These are phyloP conservation scores for Fonticula alba DNA, from an alignment of 78 protist species.

Conservation along the genomic window DNA sequence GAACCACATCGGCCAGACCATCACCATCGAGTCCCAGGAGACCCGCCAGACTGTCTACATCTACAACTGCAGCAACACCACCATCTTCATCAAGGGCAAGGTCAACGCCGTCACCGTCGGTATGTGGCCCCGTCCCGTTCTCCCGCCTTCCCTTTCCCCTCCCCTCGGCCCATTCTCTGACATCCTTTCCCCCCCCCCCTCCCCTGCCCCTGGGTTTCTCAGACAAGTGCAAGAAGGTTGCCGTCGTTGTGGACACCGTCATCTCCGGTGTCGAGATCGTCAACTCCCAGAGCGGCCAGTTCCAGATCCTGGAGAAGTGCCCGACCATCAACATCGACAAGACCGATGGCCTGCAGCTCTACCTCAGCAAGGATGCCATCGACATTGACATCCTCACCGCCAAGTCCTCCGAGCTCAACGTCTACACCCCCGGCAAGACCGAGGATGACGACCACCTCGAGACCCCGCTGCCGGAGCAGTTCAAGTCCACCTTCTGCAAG, in stretches of 20 bases:
- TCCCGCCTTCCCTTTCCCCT: neutral
- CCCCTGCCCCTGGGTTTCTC: no score
- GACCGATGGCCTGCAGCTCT: constrained; percentile 40
- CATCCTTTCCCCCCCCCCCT: no score
- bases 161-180: neutral
- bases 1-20: constrained; percentile 28
- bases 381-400: constrained; percentile 52
- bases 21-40: constrained; percentile 20
- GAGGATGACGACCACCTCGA: constrained; percentile 39
- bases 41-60: constrained; percentile 48
- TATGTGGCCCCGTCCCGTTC: no score
- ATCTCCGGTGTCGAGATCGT: constrained; percentile 52
- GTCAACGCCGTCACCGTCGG: constrained; percentile 48
- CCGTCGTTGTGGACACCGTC: constrained; percentile 52
- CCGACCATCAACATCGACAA: constrained; percentile 63
- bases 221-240: constrained; percentile 61
- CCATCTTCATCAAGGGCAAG: constrained; percentile 59
- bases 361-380: constrained; percentile 28
- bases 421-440: constrained; percentile 44
- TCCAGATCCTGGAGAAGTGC: constrained; percentile 37
- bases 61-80: constrained; percentile 37
- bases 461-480: constrained; percentile 62
- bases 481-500: no score
- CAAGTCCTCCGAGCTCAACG: constrained; percentile 69
- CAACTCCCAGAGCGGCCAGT: constrained; percentile 48